phyloP scores from a whole-genome alignment of 2,329 filamentous ascomycete species.

The Pestalotiopsis fici region DNA sequence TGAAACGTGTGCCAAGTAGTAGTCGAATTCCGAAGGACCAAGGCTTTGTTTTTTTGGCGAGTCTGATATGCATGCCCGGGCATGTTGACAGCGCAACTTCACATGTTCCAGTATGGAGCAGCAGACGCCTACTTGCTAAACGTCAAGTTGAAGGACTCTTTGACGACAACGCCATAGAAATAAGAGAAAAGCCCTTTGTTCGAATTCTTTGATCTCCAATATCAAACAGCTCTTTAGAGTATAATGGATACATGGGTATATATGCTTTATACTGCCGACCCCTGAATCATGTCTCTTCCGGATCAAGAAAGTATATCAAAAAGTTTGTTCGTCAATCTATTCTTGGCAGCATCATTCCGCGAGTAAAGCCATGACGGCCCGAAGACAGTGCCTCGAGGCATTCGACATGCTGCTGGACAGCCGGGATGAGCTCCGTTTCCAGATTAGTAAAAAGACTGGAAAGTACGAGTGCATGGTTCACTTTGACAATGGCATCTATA shows the following conservation, averaged over 20 bases:
- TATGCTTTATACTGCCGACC: background rate
- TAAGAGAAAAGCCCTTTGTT: background rate
- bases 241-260: background rate
- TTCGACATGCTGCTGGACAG: background rate
- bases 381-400: background rate
- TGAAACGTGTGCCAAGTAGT: too few species aligned
- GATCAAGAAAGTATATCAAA: background rate
- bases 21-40: too few species aligned
- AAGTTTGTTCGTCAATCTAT: background rate
- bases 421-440: background rate
- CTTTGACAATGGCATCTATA: background rate
- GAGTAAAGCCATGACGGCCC: background rate
- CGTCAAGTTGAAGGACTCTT: background rate
- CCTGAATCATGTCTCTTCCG: background rate
- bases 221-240: background rate
- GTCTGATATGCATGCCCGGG: too few species aligned
- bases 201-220: background rate
- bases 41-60: too few species aligned
- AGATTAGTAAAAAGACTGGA: background rate
- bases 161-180: background rate
- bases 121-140: too few species aligned
- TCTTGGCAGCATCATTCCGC: background rate
- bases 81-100: too few species aligned
- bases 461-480: background rate
- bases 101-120: too few species aligned